Base-by-base conservation (phyloP, 2,329 filamentous ascomycete genomes). In the Trichophyton verrucosum region DNA sequence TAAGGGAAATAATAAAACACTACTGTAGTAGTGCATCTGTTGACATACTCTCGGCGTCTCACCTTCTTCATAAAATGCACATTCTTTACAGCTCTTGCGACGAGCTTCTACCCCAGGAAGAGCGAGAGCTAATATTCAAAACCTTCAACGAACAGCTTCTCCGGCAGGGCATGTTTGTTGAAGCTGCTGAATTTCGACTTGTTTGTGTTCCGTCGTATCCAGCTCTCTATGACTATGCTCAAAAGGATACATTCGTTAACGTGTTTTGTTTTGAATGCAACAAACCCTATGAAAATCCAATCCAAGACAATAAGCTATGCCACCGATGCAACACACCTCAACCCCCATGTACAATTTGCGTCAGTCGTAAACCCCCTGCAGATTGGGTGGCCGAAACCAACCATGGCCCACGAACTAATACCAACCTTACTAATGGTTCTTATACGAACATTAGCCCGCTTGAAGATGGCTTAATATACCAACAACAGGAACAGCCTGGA, bases 61-160 rank as follows among this genome's bases (percentile, higher is more conserved):
- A 76, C 64, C 62, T 76, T 7, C 71, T 76, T 3, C 71, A 74
- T 27, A 76, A 73, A 60, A 61, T 76, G 44, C 73, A 75, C 59
- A 57, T 71, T 20, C 68, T 76, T 8, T 75, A 75, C 57, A 64
- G 67, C 7, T 70, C 73, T 13, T 72, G 70, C 55, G 73, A 75
- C 44, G 62, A 69, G 24, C 72, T 76, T 20, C 66, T 76, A 51
- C 73, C 73, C 1, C 72, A 71, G 40, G 68, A 73, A 59, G 80
- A 84, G 66, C 75, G 80, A 57, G 81, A 84, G 67, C 73, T 75
- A 53, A 80, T 84, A 47, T 76, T 84, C 47, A 75, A 78, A 46
- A 74, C 78, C 2, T 85, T 85, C 68, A 81, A 86, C 69, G 77
- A 79, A 57, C 80, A 81, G 61, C 74, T 86, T 9, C 64, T 75